A percentile compares a stretch with the other conserved stretches of the same genome.
These are phyloP conservation scores for Xerocomus nothofagi DNA, from an alignment of 1,284 basidiomycete genomes.

Conservation along the genomic window DNA sequence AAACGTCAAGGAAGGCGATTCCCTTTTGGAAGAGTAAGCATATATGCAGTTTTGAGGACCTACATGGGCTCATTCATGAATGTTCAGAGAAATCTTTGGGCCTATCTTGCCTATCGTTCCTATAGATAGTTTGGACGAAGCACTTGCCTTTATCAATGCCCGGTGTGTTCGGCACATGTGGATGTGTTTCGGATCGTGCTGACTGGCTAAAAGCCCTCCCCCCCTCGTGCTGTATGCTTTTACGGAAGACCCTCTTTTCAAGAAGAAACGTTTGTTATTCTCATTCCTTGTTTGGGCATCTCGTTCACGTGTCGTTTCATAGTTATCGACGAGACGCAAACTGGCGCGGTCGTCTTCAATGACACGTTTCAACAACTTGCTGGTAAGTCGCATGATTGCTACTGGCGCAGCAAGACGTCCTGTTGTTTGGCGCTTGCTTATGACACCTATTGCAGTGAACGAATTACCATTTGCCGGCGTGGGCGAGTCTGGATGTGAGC, in stretches of 20 bases:
- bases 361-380: slow-evolving; percentile 50
- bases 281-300: neutral
- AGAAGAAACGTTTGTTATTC: slow-evolving; percentile 22
- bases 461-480: slow-evolving; percentile 35
- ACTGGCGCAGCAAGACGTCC: slow-evolving; percentile 14
- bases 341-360: slow-evolving; percentile 54
- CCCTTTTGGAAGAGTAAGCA: slow-evolving; percentile 31
- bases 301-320: slow-evolving; percentile 5
- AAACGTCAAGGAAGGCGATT: slow-evolving; percentile 21
- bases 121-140: slow-evolving; percentile 44
- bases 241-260: slow-evolving; percentile 28
- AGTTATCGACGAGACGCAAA: slow-evolving; percentile 50
- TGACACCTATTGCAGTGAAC: slow-evolving; percentile 6
- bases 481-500: slow-evolving; percentile 48
- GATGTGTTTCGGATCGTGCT: neutral
- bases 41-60: neutral
- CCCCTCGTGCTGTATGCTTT: slow-evolving; percentile 33
- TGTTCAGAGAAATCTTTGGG: slow-evolving; percentile 61
- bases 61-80: neutral
- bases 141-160: slow-evolving; percentile 43
- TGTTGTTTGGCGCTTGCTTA: slow-evolving; percentile 1
- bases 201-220: slow-evolving; percentile 19
- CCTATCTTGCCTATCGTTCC: slow-evolving; percentile 67
- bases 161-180: slow-evolving; percentile 34
- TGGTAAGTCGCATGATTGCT: slow-evolving; percentile 20